phyloP scores from a whole-genome alignment of 805 yeast genomes.

The Debaryomyces hansenii region DNA sequence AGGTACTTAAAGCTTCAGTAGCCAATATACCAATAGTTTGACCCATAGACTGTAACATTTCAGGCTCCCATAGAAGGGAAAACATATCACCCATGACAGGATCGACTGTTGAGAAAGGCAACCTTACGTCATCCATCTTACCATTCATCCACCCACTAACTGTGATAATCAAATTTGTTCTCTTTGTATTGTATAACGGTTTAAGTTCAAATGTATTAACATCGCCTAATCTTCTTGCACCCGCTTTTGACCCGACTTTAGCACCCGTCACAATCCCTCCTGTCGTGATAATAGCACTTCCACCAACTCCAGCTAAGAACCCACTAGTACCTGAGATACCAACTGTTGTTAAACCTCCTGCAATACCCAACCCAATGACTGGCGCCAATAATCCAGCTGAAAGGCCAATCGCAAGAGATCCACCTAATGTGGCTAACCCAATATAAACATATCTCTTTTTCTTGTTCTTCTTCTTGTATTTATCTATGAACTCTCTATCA shows the following conservation, averaged over 20 bases:
- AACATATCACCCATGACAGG: constrained; percentile 97
- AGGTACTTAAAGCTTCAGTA: constrained; percentile 87
- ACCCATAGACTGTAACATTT: constrained; percentile 92
- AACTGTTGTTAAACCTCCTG: constrained; percentile 93
- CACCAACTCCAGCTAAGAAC: constrained; percentile 94
- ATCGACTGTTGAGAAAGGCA: constrained; percentile 95
- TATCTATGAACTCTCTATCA: constrained; percentile 73
- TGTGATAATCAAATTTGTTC: constrained; percentile 83
- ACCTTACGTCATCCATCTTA: constrained; percentile 89
- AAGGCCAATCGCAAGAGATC: constrained; percentile 88
- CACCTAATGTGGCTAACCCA: constrained; percentile 95
- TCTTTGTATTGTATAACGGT: constrained; percentile 86
- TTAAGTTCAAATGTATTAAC: constrained; percentile 92
- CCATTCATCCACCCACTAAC: constrained; percentile 99
- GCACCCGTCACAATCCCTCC: constrained; percentile 93
- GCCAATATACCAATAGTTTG: constrained; percentile 94
- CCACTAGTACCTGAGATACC: constrained; percentile 94
- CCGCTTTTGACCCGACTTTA: constrained; percentile 80
- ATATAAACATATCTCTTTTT: constrained; percentile 77
- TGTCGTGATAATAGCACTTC: constrained; percentile 90
- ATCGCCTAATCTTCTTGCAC: constrained; percentile 83
- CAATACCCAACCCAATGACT: constrained; percentile 96
- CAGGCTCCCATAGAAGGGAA: constrained; percentile 96
- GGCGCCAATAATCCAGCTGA: constrained; percentile 97
- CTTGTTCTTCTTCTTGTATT: constrained; percentile 64